Conservation (phyloP, 305 asterid species). For the Fraxinus sp. region DNA sequence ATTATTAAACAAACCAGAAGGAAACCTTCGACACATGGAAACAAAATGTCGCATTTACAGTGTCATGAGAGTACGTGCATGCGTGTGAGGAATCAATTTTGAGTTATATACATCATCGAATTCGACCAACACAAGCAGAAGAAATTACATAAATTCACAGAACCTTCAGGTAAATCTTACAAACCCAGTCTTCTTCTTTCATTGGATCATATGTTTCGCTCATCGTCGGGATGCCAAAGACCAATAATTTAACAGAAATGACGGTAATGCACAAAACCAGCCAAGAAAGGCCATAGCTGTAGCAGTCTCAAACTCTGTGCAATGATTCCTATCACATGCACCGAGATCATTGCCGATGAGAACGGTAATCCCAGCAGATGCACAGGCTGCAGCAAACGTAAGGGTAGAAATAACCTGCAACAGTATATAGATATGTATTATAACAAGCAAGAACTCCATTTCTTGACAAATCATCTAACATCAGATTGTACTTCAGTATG, state of each 20-base stretch:
- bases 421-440: not conserved
- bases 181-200: not conserved
- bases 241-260: constrained; percentile 56
- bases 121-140: constrained; percentile 17
- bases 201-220: not conserved
- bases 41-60: not conserved
- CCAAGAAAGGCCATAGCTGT: constrained; percentile 64
- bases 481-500: not conserved
- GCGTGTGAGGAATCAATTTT: not conserved
- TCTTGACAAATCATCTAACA: not conserved
- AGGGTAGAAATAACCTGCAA: constrained; percentile 57
- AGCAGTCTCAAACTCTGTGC: constrained; percentile 54
- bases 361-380: constrained; percentile 65
- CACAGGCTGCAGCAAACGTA: constrained; percentile 61
- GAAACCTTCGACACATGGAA: not conserved
- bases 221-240: constrained; percentile 53
- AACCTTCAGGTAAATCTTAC: constrained; percentile 8
- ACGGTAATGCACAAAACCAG: constrained; percentile 55
- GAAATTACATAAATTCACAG: constrained; percentile 14
- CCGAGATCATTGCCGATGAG: constrained; percentile 53
- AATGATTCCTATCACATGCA: constrained; percentile 46
- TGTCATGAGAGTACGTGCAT: not conserved
- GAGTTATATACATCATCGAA: constrained; percentile 15
- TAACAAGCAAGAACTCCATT: not conserved
- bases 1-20: not conserved